phyloP scores from a whole-genome alignment of 371 early-diverging fungal species.

The Mortierella sp. region DNA sequence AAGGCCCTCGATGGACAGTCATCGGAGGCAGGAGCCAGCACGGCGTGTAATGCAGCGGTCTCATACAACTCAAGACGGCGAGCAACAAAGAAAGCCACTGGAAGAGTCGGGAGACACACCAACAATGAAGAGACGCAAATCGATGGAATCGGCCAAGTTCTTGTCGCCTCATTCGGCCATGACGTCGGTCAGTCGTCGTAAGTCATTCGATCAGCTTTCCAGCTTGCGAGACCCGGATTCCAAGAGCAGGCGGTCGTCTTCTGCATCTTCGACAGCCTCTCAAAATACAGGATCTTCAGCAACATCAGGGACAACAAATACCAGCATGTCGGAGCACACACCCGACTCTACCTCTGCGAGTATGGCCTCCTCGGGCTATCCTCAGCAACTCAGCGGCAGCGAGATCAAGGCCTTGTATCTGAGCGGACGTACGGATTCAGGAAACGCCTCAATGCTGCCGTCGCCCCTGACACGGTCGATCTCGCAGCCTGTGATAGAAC shows the following conservation, averaged over 20 bases:
- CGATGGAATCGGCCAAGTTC: conserved; percentile 44
- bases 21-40: conserved; percentile 8
- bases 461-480: conserved; percentile 27
- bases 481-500: conserved; percentile 37
- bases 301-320: conserved; percentile 20
- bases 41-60: conserved; percentile 22
- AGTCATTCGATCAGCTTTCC: conserved; percentile 37
- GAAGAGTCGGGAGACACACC: not conserved
- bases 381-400: conserved; percentile 4
- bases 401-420: not conserved
- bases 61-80: conserved; percentile 19
- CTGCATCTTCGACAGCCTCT: conserved; percentile 48
- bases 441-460: conserved; percentile 6
- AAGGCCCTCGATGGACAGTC: not conserved
- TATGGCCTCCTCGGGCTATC: not conserved
- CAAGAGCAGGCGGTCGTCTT: conserved; percentile 38
- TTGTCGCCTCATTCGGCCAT: conserved; percentile 29
- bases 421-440: conserved; percentile 15
- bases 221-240: conserved; percentile 15
- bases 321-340: conserved; percentile 13
- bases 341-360: not conserved
- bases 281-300: conserved; percentile 32
- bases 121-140: conserved; percentile 35
- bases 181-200: conserved; percentile 30
- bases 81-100: conserved; percentile 8